phyloP scores from a whole-genome alignment of 176 grass and related monocot species.

The Carex cristatella region DNA sequence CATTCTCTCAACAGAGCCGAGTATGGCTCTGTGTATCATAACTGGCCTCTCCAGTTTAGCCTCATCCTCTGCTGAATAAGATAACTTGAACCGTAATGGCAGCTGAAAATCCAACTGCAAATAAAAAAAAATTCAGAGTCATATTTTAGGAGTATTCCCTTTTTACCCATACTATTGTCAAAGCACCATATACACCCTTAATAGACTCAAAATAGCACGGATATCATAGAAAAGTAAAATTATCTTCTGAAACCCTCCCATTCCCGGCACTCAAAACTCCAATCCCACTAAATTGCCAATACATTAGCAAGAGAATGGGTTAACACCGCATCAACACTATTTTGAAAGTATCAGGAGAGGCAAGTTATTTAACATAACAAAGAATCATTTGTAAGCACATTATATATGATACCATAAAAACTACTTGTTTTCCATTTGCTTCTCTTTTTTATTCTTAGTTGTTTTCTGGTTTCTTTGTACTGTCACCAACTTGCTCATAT shows the following conservation, averaged over 20 bases:
- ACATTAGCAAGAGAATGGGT: not conserved
- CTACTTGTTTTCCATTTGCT: not conserved
- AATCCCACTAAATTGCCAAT: not conserved
- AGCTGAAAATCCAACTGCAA: conserved; percentile 91
- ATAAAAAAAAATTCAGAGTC: conserved; percentile 29
- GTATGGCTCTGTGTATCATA: conserved; percentile 92
- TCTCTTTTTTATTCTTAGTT: not conserved
- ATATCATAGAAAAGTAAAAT: not conserved
- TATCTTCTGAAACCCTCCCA: not conserved
- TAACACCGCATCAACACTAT: not conserved
- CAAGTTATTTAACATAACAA: not conserved
- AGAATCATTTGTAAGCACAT: not conserved
- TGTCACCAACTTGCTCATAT: not conserved
- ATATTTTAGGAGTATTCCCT: not conserved
- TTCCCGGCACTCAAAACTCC: not conserved
- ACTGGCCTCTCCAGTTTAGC: conserved; percentile 93
- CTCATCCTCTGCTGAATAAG: conserved; percentile 94
- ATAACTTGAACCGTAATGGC: conserved; percentile 81
- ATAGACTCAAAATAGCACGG: not conserved
- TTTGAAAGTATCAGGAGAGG: not conserved
- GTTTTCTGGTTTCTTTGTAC: not conserved
- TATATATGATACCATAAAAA: not conserved
- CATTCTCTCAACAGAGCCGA: conserved; percentile 98
- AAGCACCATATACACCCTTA: not conserved
- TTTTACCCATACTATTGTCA: not conserved